These are phyloP conservation scores for Phaseolus coccineus DNA, from an alignment of 331 rosid species.

Conservation along the genomic window DNA sequence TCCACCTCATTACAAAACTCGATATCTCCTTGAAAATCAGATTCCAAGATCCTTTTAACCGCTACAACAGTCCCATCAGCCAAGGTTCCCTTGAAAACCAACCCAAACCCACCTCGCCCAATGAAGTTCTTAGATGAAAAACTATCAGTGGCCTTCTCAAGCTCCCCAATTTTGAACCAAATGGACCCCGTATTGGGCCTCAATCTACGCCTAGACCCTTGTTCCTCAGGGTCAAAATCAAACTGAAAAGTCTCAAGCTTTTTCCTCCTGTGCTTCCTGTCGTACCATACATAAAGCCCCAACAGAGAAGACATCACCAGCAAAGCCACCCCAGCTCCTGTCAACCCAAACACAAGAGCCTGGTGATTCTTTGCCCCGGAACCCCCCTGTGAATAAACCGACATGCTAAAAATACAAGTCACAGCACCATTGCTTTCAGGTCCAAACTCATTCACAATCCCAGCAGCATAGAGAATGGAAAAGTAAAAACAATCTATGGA, in stretches of 20 bases:
- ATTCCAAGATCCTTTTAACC: slow-evolving; percentile 78
- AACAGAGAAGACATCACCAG: slow-evolving; percentile 62
- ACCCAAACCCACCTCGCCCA: slow-evolving; percentile 92
- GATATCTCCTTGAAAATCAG: slow-evolving; percentile 81
- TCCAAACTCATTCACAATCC: slow-evolving; percentile 75
- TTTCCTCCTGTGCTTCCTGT: slow-evolving; percentile 54
- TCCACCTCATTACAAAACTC: slow-evolving; percentile 96
- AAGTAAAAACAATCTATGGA: slow-evolving; percentile 62
- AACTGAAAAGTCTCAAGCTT: slow-evolving; percentile 40
- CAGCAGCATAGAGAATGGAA: slow-evolving; percentile 85
- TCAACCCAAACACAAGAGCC: slow-evolving; percentile 79
- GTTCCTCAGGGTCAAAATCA: slow-evolving; percentile 68
- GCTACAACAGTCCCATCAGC: slow-evolving; percentile 81
- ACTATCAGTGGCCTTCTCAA: slow-evolving; percentile 81
- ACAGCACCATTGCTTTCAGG: slow-evolving; percentile 75
- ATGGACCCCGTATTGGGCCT: slow-evolving; percentile 89
- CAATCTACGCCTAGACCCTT: slow-evolving; percentile 66
- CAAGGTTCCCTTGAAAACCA: slow-evolving; percentile 79
- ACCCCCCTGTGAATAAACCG: slow-evolving; percentile 47
- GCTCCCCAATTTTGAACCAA: slow-evolving; percentile 89
- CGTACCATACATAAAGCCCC: slow-evolving; percentile 75
- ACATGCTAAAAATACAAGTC: slow-evolving; percentile 65
- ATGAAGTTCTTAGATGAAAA: slow-evolving; percentile 85
- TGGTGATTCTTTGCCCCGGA: slow-evolving; percentile 52
- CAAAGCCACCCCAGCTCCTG: slow-evolving; percentile 75